phyloP scores from a whole-genome alignment of 306 rosid genomes.

The Dicorynia guianensis region DNA sequence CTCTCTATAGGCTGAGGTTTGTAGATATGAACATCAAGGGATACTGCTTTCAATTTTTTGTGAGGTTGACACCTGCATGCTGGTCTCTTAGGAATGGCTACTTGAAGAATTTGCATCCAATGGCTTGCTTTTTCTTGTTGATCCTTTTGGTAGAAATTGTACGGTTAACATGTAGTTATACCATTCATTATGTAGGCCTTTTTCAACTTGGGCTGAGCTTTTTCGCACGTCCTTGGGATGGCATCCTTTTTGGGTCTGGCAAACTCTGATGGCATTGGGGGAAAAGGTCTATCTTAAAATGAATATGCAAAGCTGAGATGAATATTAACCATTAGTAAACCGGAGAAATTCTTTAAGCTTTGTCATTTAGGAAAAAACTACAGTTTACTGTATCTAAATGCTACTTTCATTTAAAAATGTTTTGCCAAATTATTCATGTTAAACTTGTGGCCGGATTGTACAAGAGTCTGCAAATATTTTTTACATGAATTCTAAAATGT shows the following conservation, averaged over 20 bases:
- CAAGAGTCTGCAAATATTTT: too few species aligned
- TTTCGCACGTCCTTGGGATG: conserved; percentile 20
- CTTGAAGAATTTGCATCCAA: conserved; percentile 44
- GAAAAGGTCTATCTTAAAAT: not conserved
- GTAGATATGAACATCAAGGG: conserved; percentile 44
- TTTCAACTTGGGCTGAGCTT: conserved; percentile 6
- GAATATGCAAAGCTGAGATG: not conserved
- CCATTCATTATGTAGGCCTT: conserved; percentile 34
- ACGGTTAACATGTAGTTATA: conserved; percentile 42
- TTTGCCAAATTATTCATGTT: too few species aligned
- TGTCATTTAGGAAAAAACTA: too few species aligned
- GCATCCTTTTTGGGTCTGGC: not conserved
- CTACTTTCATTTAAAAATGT: too few species aligned
- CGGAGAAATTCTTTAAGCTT: too few species aligned
- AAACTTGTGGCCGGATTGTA: too few species aligned
- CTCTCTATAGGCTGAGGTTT: conserved; percentile 48
- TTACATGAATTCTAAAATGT: too few species aligned
- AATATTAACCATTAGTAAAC: too few species aligned
- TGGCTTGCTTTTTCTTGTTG: conserved; percentile 39
- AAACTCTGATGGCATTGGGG: not conserved
- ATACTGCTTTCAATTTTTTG: conserved; percentile 24
- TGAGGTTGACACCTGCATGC: conserved; percentile 31
- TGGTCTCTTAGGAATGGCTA: conserved; percentile 38
- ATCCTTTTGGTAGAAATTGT: conserved; percentile 39
- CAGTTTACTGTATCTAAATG: too few species aligned